Evolutionary conservation across 2,329 filamentous ascomycete species (phyloP), one percentile per base, ranked within the genome.

Genomic region (Claviceps citrina): DNA sequence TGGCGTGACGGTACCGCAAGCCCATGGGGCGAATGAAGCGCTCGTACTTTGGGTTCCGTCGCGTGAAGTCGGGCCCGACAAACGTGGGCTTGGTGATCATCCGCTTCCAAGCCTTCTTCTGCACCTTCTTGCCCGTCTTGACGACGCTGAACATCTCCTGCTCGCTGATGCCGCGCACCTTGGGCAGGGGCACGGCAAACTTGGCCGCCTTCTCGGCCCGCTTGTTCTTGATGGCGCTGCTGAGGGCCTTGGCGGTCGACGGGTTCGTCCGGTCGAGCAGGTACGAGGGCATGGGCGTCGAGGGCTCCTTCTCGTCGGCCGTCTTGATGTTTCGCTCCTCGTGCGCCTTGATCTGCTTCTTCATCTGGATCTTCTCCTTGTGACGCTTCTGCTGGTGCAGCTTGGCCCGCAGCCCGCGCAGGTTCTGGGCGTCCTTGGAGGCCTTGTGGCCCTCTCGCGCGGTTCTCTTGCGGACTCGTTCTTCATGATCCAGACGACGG

Each of bases 101-200:
- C 27, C 78, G 63, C 66, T 83, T 83, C 79, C 79, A 73, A 42
- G 70, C 70, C 71, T 91, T 93, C 74, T 93, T 86, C 42, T 78
- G 71, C 2, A 80, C 85, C 71, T 94, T 95, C 75, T 93, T 93
- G 53, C 91, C 89, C 25, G 89, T 96, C 67, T 86, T 86, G 54
- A 96, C 78, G 12, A 94, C 87, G 64, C 84, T 89, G 70, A 96
- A 96, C 81, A 95, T 89, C 67, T 94, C 89, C 70, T 93, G 85
- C 67, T 96, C 89, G 49, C 76, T 78, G 51, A 96, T 95, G 43
- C 60, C 89, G 54, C 84, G 76, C 33, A 96, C 91, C 66, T 94
- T 95, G 27, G 91, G 91, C 54, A 98, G 62, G 2, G 91, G 91
- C 30, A 96, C 91, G 25, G 73, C 75, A 59, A 95, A 96, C 57